These are phyloP conservation scores for Podospora australis DNA, from an alignment of 495 filamentous ascomycete species.

Conservation along the genomic window DNA sequence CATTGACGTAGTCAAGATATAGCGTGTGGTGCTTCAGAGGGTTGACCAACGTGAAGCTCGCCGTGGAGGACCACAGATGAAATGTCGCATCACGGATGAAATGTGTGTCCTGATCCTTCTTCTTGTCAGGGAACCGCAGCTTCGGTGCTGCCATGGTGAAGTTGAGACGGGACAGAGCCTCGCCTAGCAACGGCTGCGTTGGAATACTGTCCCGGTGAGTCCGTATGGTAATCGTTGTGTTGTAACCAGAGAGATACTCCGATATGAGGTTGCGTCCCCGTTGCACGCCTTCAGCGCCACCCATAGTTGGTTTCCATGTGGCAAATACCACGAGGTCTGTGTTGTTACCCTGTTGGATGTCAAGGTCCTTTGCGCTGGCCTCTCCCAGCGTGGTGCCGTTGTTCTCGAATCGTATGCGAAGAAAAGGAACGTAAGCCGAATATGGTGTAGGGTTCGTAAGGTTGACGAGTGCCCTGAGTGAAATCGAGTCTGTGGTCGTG, in stretches of 20 bases:
- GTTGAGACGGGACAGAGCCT: conserved; percentile 59
- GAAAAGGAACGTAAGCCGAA: conserved; percentile 68
- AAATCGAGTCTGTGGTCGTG: conserved; percentile 62
- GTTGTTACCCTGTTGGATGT: conserved; percentile 63
- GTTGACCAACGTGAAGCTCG: conserved; percentile 75
- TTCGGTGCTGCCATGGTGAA: conserved; percentile 9
- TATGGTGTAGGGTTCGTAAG: conserved; percentile 88
- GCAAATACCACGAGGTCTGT: conserved; percentile 61
- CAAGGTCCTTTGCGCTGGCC: conserved; percentile 54
- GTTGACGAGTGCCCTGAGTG: conserved; percentile 62
- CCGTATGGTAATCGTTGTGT: conserved; percentile 68
- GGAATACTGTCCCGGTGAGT: conserved; percentile 68
- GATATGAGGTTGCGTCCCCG: conserved; percentile 70
- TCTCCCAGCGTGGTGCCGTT: conserved; percentile 73
- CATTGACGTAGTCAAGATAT: conserved; percentile 70
- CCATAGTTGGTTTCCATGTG: conserved; percentile 64
- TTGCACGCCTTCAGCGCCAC: conserved; percentile 51
- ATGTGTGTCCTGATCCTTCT: conserved; percentile 43
- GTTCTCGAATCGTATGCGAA: conserved; percentile 65
- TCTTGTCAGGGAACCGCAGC: conserved; percentile 39
- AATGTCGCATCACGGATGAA: conserved; percentile 85
- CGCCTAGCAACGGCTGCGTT: conserved; percentile 61
- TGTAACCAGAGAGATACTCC: conserved; percentile 79
- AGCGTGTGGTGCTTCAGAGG: conserved; percentile 66
- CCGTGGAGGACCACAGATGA: conserved; percentile 80